phyloP scores from a whole-genome alignment of 257 asterid species.

The Mitragyna speciosa region DNA sequence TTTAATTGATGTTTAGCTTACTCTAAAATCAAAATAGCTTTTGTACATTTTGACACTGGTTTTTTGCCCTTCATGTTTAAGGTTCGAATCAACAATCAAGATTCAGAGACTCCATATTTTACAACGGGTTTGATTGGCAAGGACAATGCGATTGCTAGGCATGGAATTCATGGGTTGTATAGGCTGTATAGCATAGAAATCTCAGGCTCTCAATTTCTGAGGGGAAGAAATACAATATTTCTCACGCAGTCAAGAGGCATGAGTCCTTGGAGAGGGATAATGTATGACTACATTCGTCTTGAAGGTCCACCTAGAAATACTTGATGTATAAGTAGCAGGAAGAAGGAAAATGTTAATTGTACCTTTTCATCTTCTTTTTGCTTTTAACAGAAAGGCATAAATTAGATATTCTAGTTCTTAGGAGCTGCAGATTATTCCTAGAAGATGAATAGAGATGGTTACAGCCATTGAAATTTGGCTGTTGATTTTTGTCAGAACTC shows the following conservation, averaged over 20 bases:
- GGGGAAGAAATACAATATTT: conserved; percentile 41
- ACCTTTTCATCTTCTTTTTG: neutral
- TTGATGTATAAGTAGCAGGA: neutral
- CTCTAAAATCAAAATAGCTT: neutral
- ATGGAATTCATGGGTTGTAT: conserved; percentile 79
- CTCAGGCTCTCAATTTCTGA: conserved; percentile 36
- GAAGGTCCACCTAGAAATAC: conserved; percentile 50
- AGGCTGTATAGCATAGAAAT: conserved; percentile 49
- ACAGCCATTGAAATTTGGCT: neutral
- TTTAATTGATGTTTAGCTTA: neutral
- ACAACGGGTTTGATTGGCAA: conserved; percentile 61
- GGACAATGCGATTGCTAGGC: conserved; percentile 84
- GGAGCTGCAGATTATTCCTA: neutral
- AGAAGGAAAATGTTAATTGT: neutral
- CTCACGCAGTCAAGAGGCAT: conserved; percentile 54
- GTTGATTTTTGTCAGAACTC: neutral
- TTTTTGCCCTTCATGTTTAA: conserved; percentile 6
- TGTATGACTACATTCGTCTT: conserved; percentile 81
- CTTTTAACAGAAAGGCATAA: neutral
- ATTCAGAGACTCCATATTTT: conserved; percentile 32
- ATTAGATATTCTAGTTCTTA: neutral
- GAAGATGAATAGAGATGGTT: neutral
- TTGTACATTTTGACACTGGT: neutral
- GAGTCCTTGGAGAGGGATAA: conserved; percentile 53
- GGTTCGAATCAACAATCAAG: conserved; percentile 51